phyloP scores from a whole-genome alignment of 1,284 basidiomycete species.

The Malassezia pachydermatis region DNA sequence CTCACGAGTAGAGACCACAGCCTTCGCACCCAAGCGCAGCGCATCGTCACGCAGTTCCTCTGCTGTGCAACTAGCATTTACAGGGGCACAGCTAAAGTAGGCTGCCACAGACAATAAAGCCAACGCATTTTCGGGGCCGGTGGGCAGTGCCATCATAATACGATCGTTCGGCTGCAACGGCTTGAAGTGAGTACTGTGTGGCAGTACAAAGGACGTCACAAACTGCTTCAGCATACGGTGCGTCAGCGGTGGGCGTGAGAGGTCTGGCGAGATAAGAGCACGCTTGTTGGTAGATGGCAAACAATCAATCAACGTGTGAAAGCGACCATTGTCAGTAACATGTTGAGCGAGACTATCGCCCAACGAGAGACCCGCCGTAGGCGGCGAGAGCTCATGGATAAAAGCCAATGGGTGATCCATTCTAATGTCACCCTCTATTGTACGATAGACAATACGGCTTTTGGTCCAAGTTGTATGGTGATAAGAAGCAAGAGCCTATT shows the following conservation, averaged over 20 bases:
- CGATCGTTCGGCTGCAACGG: conserved; percentile 42
- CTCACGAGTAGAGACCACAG: conserved; percentile 43
- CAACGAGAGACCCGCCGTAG: conserved; percentile 31
- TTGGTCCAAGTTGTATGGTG: no score
- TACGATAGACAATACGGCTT: no score
- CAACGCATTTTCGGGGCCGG: conserved; percentile 44
- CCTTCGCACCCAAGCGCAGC: conserved; percentile 42
- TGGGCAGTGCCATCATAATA: conserved; percentile 47
- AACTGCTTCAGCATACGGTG: conserved; percentile 41
- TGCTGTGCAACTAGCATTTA: conserved; percentile 46
- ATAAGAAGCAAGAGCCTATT: no score
- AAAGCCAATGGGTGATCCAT: conserved; percentile 41
- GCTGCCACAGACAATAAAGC: conserved; percentile 40
- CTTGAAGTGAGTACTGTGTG: conserved; percentile 19
- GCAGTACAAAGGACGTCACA: conserved; percentile 36
- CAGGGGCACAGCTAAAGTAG: conserved; percentile 46
- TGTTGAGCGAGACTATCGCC: conserved; percentile 42
- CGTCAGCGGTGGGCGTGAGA: conserved; percentile 39
- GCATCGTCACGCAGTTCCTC: conserved; percentile 46
- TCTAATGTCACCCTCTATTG: no score
- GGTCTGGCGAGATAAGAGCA: conserved; percentile 45
- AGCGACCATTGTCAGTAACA: conserved; percentile 43
- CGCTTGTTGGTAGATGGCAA: conserved; percentile 38
- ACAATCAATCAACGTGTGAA: conserved; percentile 38
- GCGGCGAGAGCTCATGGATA: conserved; percentile 34